Base-by-base conservation (phyloP, 805 yeast species). In the Metschnikowia rubicola region DNA sequence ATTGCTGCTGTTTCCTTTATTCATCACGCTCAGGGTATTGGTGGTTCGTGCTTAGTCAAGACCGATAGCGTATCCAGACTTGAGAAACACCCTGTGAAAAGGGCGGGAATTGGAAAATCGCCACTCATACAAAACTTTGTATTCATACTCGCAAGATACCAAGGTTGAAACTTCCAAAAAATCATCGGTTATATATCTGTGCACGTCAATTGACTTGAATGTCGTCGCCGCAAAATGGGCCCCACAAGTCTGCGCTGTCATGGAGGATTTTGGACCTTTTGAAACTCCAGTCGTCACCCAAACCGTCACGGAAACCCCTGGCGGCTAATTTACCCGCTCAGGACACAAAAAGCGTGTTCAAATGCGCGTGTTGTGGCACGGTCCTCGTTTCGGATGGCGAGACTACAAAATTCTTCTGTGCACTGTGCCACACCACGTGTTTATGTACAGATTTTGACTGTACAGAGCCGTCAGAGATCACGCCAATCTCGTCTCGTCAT, bases 351-450 rank as follows among this genome's bases (percentile, higher is more conserved):
- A 39, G 49, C 12, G 61, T 68, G 11, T 55, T 58, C 30, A 61
- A 61, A 41, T 72, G 77, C 48, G 56, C 56, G 10, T 72, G 77
- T 47, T 72, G 77, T 52, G 71, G 70, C 5, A 64, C 67, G 2
- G 48, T 70, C 1, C 51, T 71, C 21, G 65, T 63, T 41, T 67
- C 70, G 1, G 54, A 51, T 26, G 56, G 51, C 12, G 52, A 44
- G 15, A 48, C 65, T 9, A 34, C 46, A n/a, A 71, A 71, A 47
- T 82, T 78, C 59, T 75, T 77, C 47, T 87, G 96, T 58, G 70
- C 82, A 0, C 70, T 80, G 4, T 87, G 96, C 57, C 73, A 70
- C 33, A 75, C 84, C 6, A 80, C 80, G 1, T 67, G 69, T 30
- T 51, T 67, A 10, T 41, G 69, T 13, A 53, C 48, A 8, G 52